Evolutionary conservation across 371 early-diverging fungal species (phyloP), one percentile per base, ranked within the genome.

Genomic region (Ordospora colligata): DNA sequence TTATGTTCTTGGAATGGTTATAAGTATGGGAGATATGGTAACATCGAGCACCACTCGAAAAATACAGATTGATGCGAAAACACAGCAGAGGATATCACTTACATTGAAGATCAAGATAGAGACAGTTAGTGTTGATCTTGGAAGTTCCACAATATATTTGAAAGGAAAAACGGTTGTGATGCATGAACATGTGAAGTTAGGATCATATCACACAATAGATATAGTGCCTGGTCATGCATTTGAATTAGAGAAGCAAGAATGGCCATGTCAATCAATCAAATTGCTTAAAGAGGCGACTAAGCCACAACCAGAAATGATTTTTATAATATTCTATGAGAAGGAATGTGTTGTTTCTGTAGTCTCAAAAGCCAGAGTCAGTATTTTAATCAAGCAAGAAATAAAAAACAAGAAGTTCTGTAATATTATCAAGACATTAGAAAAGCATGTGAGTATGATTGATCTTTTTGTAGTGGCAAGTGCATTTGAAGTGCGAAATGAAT

Each of bases 191-290:
- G 80, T 83, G 11, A 77, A 74, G 64, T 21, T 79, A 22, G 83
- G 83, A 25, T 25, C 73, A 4, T 83, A 80, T 67, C 85, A 85
- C 50, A 81, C 82, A 17, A 23, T 85, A 67, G 75, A 83, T 10
- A 67, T 85, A 22, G 66, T 49, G 12, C 50, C 79, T 12, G 66
- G 74, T 17, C 69, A 85, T 19, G 75, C 73, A 63, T 76, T 85
- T 80, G 63, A n/a, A 12, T 21, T 74, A 62, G 19, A 79, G 17
- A 73, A 85, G 79, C 52, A 72, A 67, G 45, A 73, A 42, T 75
- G 80, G 72, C 72, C 69, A 14, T 14, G 19, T 4, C 27, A 50
- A 14, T 45, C 73, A 8, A 51, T 82, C 27, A 67, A 44, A 32
- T 21, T 73, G 22, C 50, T 85, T 22, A 65, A 79, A 50, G 74